These are phyloP conservation scores for Cyberlindnera maritima DNA, from an alignment of 805 yeast genomes.

Conservation along the genomic window DNA sequence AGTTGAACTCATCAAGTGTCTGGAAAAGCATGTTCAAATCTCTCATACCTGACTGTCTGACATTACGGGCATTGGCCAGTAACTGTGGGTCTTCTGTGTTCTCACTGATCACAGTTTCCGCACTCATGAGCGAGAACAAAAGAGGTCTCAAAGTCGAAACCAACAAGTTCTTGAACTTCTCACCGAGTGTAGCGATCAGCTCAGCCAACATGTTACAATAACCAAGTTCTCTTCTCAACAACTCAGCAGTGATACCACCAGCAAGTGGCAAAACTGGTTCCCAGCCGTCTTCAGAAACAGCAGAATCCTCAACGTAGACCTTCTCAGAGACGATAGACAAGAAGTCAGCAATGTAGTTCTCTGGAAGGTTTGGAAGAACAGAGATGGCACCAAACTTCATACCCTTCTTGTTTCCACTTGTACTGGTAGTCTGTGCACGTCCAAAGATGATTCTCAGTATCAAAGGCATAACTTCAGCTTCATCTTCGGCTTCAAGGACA, in stretches of 20 bases:
- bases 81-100: conserved; percentile 20
- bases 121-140: conserved; percentile 40
- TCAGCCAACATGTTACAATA: conserved; percentile 61
- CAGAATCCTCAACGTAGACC: conserved; percentile 35
- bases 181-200: conserved; percentile 56
- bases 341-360: conserved; percentile 54
- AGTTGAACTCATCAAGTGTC: conserved; percentile 50
- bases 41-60: conserved; percentile 68
- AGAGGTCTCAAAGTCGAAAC: conserved; percentile 34
- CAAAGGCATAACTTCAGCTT: conserved; percentile 60
- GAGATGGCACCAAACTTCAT: conserved; percentile 69
- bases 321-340: conserved; percentile 59
- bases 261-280: conserved; percentile 14
- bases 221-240: conserved; percentile 56
- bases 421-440: conserved; percentile 66
- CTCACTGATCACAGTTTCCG: conserved; percentile 42
- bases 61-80: conserved; percentile 43
- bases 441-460: conserved; percentile 82
- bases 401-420: conserved; percentile 69
- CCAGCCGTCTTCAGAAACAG: conserved; percentile 19
- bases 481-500: conserved; percentile 60
- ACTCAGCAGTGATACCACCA: conserved; percentile 28
- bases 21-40: conserved; percentile 57
- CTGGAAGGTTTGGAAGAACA: conserved; percentile 54
- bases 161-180: conserved; percentile 47